These are phyloP conservation scores for Rhizophora apiculata DNA, from an alignment of 345 rosid species.

Conservation along the genomic window DNA sequence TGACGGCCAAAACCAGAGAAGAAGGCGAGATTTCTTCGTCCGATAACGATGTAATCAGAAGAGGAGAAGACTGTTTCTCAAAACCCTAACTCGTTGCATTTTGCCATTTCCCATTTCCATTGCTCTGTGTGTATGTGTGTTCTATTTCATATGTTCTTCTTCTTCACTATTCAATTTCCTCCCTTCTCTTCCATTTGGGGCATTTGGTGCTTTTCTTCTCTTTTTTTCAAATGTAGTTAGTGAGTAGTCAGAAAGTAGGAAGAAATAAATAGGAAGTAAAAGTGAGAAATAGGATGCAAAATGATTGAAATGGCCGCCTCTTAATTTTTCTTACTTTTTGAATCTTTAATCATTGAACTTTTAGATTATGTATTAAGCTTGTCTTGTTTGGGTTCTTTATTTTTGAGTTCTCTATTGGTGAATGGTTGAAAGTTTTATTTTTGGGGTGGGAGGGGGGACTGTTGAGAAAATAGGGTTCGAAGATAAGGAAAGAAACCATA, in stretches of 20 bases:
- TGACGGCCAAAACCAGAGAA: slow-evolving; percentile 37
- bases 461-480: neutral
- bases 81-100: neutral
- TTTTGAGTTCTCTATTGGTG: too few relatives aligned
- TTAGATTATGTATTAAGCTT: too few relatives aligned
- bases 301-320: neutral
- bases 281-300: neutral
- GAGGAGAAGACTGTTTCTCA: neutral
- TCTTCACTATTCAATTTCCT: neutral
- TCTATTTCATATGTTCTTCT: neutral
- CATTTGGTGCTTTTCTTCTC: too few relatives aligned
- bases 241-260: too few relatives aligned
- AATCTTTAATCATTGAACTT: too few relatives aligned
- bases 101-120: neutral
- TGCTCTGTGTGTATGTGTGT: neutral
- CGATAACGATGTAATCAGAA: slow-evolving; percentile 16
- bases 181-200: neutral
- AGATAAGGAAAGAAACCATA: neutral
- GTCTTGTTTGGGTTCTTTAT: neutral
- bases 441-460: neutral
- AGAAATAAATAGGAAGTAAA: neutral
- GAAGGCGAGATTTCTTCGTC: slow-evolving; percentile 88
- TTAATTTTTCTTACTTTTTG: too few relatives aligned
- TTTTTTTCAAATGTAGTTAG: too few relatives aligned
- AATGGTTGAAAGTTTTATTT: neutral